Base-by-base conservation (phyloP, 176 grass and related monocot genomes). In the Miscanthus lutarioriparius region DNA sequence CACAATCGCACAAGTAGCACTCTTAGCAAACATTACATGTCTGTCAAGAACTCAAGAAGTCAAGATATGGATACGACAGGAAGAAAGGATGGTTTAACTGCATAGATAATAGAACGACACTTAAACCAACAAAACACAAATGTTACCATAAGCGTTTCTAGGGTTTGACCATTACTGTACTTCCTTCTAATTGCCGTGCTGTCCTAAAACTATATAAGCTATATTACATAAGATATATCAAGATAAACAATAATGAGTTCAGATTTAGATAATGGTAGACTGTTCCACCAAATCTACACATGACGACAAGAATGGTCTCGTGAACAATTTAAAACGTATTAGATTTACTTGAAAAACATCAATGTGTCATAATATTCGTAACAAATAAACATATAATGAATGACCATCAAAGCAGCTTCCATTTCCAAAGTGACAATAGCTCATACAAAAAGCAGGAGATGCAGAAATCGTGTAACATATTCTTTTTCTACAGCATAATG, bases 401-500 rank as follows among this genome's bases (percentile, higher is more conserved):
- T 16, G 39, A 68, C 10, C n/a, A 47, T 72, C 68, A 80, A 79
- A 80, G 59, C 1, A 30, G 12, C 54, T 10, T 17, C 48, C 80
- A 75, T 41, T 73, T 87, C 26, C 40, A 16, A 44, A 70, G 64
- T 35, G 75, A 80, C 76, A 83, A 74, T 43, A 64, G 36, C 67
- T 65, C 67, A 13, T 41, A 32, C 22, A 64, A n/a, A 83, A 80
- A 80, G 70, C 40, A 64, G 62, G 71, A 36, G 37, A 28, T 79
- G 59, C 47, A 48, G 12, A 19, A 78, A 14, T 62, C 33, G 49
- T 44, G 71, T 73, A 44, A 30, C 35, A 66, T 32, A 65, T 77
- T 27, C 64, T 67, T 83, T 62, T 45, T 51, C 49, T 80, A 64
- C 32, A 87, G 76, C 85, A 87, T 81, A 69, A 53, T 56, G 53